Conservation (phyloP, 352 stramenopile species). For the Thraustochytrium sp. region DNA sequence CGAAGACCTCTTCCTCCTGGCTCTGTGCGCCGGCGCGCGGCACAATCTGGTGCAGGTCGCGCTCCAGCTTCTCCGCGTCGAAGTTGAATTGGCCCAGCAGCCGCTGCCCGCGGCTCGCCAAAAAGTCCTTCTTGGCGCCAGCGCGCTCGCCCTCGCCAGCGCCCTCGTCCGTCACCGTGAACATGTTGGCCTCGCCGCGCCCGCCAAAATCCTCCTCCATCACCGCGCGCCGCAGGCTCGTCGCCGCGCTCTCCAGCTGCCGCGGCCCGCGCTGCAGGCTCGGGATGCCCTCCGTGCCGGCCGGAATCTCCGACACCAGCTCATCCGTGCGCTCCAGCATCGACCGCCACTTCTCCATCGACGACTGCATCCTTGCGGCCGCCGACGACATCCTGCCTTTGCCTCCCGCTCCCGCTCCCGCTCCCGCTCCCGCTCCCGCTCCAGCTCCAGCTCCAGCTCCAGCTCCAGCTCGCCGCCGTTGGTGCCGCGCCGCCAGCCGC, state of each 20-base stretch:
- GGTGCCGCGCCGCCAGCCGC: too few species aligned
- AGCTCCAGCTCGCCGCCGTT: too few species aligned
- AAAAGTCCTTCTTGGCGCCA: slow-evolving; percentile 30
- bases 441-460: too few species aligned
- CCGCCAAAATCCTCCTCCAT: slow-evolving; percentile 34
- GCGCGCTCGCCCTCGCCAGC: not conserved
- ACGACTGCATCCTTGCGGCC: too few species aligned
- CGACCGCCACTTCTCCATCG: not conserved
- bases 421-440: too few species aligned
- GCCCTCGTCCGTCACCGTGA: slow-evolving; percentile 1
- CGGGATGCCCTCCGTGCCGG: slow-evolving; percentile 18
- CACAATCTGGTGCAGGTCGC: slow-evolving; percentile 31
- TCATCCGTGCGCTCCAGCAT: slow-evolving; percentile 5
- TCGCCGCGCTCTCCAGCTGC: not conserved
- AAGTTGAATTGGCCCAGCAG: slow-evolving; percentile 28
- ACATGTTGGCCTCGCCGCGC: slow-evolving; percentile 10
- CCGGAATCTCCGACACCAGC: slow-evolving; percentile 2
- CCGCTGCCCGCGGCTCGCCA: not conserved
- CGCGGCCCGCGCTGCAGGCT: not conserved
- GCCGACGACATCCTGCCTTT: too few species aligned
- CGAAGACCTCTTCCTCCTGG: slow-evolving; percentile 20
- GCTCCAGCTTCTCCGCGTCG: slow-evolving; percentile 30
- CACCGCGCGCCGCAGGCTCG: not conserved
- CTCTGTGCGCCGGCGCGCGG: slow-evolving; percentile 9
- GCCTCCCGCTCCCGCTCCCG: too few species aligned